These are phyloP conservation scores for Colletotrichum cordylinicola DNA, from an alignment of 2,329 filamentous ascomycete genomes.

Conservation along the genomic window DNA sequence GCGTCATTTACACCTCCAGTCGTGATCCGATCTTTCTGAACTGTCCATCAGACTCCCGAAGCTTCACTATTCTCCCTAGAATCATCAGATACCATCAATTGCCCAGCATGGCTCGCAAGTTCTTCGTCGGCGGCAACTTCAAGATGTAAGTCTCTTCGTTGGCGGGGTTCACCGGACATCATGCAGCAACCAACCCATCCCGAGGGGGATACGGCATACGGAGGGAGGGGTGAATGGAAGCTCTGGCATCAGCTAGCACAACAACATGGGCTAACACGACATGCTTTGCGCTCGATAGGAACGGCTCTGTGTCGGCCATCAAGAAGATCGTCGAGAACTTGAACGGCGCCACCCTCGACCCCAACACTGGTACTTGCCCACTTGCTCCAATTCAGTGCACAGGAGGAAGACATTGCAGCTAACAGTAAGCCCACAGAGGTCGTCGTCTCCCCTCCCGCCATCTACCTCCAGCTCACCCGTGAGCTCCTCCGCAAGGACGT, in stretches of 20 bases:
- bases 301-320: slow-evolving; percentile 89
- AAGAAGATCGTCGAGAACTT: slow-evolving; percentile 89
- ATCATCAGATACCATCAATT: slow-evolving; percentile 29
- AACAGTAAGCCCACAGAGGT: slow-evolving; percentile 69
- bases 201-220: not conserved
- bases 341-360: slow-evolving; percentile 83
- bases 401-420: not conserved
- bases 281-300: slow-evolving; percentile 63
- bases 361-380: slow-evolving; percentile 68
- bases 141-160: slow-evolving; percentile 77
- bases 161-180: slow-evolving; percentile 1
- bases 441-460: slow-evolving; percentile 86
- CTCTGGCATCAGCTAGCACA: not conserved
- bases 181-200: not conserved
- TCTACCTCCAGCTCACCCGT: slow-evolving; percentile 90
- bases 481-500: slow-evolving; percentile 78
- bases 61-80: not conserved
- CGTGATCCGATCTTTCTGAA: slow-evolving; percentile 1
- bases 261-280: slow-evolving; percentile 19
- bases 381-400: not conserved
- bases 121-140: slow-evolving; percentile 99
- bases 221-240: not conserved
- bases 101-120: slow-evolving; percentile 87
- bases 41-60: not conserved
- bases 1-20: slow-evolving; percentile 22